Conservation (phyloP, 1,139 yeast genomes). For the Protomyces gravidus region DNA sequence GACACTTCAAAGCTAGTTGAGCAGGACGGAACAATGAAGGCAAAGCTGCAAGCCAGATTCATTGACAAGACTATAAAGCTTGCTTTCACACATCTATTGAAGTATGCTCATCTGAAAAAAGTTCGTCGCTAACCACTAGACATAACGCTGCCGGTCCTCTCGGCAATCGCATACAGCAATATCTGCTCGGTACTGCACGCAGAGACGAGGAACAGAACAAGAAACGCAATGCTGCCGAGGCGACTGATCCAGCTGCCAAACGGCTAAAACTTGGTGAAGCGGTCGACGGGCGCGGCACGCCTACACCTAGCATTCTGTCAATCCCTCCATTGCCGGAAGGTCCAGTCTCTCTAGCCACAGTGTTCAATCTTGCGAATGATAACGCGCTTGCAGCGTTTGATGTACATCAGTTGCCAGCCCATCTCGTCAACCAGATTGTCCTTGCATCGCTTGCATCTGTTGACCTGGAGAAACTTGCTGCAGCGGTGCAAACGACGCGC, state of each 20-base stretch:
- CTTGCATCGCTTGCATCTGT: slow-evolving; percentile 58
- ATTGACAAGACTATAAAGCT: slow-evolving; percentile 43
- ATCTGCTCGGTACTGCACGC: slow-evolving; percentile 10
- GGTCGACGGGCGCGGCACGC: slow-evolving; percentile 26
- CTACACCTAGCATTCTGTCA: slow-evolving; percentile 11
- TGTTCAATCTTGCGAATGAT: slow-evolving; percentile 25
- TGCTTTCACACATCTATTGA: slow-evolving; percentile 39
- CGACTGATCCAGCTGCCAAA: slow-evolving; percentile 1
- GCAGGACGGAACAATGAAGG: slow-evolving; percentile 35
- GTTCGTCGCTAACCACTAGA: background rate
- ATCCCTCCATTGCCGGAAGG: slow-evolving; percentile 31
- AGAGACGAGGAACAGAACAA: slow-evolving; percentile 6
- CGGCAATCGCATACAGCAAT: slow-evolving; percentile 18
- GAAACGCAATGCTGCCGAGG: slow-evolving; percentile 13
- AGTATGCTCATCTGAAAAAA: background rate
- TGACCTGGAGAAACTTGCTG: slow-evolving; percentile 51
- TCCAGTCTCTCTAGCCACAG: slow-evolving; percentile 25
- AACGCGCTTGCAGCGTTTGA: slow-evolving; percentile 60
- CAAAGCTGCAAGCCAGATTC: slow-evolving; percentile 39
- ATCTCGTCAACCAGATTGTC: slow-evolving; percentile 62
- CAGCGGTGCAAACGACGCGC: slow-evolving; percentile 30
- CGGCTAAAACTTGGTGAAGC: background rate
- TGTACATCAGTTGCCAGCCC: slow-evolving; percentile 61
- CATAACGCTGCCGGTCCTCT: slow-evolving; percentile 23
- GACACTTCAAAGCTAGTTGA: slow-evolving; percentile 37